Evolutionary conservation across 306 rosid genomes (phyloP), one percentile per base, ranked within the genome.

Genomic region (Carpinus viminea): DNA sequence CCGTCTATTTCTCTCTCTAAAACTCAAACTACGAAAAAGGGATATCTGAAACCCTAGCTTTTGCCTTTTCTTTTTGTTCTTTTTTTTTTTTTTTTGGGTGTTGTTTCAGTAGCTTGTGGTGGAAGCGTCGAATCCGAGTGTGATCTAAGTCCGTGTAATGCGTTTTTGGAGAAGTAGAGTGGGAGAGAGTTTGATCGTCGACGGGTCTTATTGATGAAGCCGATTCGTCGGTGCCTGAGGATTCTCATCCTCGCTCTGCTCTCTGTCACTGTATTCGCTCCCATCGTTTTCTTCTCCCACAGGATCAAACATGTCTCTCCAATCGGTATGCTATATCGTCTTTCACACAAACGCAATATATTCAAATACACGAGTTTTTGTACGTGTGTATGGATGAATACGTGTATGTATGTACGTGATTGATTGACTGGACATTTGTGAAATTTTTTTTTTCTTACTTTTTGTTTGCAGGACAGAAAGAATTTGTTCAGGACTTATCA

Each of bases 181-280:
- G 75, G 75, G 59, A 50, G 54, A 73, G 52, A 65, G 55, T 86
- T 81, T 73, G 57, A 3, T 46, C 57, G 77, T 64, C 17, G 26
- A 7, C 66, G 69, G 72, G 69, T 47, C 74, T 59, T 87, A 56
- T 81, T 88, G 87, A 95, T 96, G 99, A 96, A 82, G 85, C 85
- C 82, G n/a, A 68, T 86, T 81, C 91, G 78, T 74, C 90, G 96
- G 81, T 86, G 91, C 82, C 93, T 86, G 96, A 96, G 99, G 98
- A 87, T 77, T 82, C 80, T 96, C 69, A 84, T 96, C 97, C 99
- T 96, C 91, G 79, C 86, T 82, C 78, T 96, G 70, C 94, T 96
- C 9, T 89, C 84, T 46, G 50, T 93, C 81, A 89, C 98, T 86
- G 98, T 96, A 80, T 47, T 91, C 54, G 90, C 94, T 88, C 99